phyloP scores from a whole-genome alignment of 768 basidiomycete species.

The Dioszegia hungarica region DNA sequence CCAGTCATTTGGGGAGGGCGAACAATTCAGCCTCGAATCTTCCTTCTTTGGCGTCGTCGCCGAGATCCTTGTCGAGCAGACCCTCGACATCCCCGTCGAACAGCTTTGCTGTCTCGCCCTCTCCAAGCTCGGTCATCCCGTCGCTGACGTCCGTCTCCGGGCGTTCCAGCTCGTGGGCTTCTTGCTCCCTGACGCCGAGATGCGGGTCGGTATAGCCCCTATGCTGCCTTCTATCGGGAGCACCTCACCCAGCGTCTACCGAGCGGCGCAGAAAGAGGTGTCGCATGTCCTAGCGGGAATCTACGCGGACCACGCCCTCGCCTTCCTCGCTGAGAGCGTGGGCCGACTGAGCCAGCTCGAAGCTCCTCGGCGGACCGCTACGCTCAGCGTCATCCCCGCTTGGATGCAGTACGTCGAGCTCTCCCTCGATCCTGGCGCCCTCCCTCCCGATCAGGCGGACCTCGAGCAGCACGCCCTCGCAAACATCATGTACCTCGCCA shows the following conservation, averaged over 20 bases:
- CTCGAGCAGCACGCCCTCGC: slow-evolving; percentile 58
- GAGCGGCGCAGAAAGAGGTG: slow-evolving; percentile 71
- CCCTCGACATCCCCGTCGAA: slow-evolving; percentile 64
- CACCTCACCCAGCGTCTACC: slow-evolving; percentile 67
- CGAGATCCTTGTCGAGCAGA: slow-evolving; percentile 59
- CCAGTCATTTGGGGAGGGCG: slow-evolving; percentile 59
- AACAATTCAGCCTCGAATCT: slow-evolving; percentile 43
- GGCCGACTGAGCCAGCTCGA: slow-evolving; percentile 66
- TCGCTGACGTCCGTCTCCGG: slow-evolving; percentile 60
- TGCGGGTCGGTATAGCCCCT: slow-evolving; percentile 60
- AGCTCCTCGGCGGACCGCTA: slow-evolving; percentile 54
- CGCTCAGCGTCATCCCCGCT: slow-evolving; percentile 73
- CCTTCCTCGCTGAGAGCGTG: slow-evolving; percentile 66
- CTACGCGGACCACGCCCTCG: slow-evolving; percentile 59
- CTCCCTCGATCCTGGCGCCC: slow-evolving; percentile 49
- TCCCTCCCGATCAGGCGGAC: slow-evolving; percentile 56
- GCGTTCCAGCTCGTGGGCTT: slow-evolving; percentile 61
- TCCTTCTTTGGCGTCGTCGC: slow-evolving; percentile 73
- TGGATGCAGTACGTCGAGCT: slow-evolving; percentile 78
- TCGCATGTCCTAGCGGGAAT: slow-evolving; percentile 73
- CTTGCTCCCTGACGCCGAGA: slow-evolving; percentile 19
- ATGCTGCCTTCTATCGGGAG: slow-evolving; percentile 60
- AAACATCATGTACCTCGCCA: slow-evolving; percentile 75
- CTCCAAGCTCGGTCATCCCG: slow-evolving; percentile 75
- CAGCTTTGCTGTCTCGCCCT: slow-evolving; percentile 73